Base-by-base conservation (phyloP, 225 moss, liverwort and hornwort species). In the Polytrichum formosum region DNA sequence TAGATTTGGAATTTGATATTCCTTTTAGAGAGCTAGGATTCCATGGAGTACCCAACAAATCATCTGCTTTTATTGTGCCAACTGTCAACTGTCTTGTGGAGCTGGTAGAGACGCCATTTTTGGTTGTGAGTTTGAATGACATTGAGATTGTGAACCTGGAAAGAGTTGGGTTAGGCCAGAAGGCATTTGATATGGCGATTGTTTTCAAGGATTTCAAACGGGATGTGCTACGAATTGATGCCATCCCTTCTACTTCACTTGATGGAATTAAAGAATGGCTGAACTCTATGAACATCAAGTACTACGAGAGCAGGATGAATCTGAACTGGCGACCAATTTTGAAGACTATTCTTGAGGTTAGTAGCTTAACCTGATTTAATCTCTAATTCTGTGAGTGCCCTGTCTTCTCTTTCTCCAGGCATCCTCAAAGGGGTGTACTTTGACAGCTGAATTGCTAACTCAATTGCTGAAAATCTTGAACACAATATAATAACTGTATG, bases 281-380 rank as follows among this genome's bases (percentile, higher is more conserved):
- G 79, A 98, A 98, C 77, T 98, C 98, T 62, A 98, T 98, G 98
- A 98, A 98, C 77, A 94, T 98, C 69, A 98, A 98, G 88, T 98
- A 98, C 69, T 98, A 98, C 66, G 98, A 98, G 87, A 94, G 92
- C 68, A 87, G 98, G 71, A 91, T 98, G 97, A 97, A 98, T 70
- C 65, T 98, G 90, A 98, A 98, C 76, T 98, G 97, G 97, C 90
- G 97, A 1, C 97, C 97, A 26, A 98, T 98, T 28, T 54, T 98
- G 79, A 98, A 98, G 82, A 98, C 97, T 0, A 98, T 98, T 28
- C 69, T 98, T 78, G 97, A 98, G 84, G 87, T 87, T 70, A 73
- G 79, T 23, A 6, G 2, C 60, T 0, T 31, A 18, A 35, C 29
- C 30, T 46, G 46, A 46, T 46, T 46, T 2, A 16, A 3, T 4